phyloP scores from a whole-genome alignment of 1,284 basidiomycete genomes.

The Trametes pubescens region DNA sequence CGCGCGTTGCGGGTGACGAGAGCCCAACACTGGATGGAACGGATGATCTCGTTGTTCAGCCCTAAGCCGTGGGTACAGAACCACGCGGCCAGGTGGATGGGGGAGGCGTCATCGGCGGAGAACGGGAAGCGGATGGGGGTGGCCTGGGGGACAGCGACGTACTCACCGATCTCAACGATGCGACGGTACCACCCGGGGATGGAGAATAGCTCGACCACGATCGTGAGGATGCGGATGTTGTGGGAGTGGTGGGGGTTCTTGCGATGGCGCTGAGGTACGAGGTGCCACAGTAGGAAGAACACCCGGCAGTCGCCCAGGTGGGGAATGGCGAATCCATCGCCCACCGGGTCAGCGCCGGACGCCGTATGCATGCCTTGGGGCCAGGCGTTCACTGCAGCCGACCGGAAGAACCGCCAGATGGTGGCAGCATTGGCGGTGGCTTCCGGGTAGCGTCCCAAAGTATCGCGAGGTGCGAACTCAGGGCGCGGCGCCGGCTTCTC shows the following conservation, averaged over 20 bases:
- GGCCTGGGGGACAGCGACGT: neutral
- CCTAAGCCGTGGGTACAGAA: neutral
- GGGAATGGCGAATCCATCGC: neutral
- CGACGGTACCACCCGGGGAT: neutral
- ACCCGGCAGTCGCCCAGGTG: neutral
- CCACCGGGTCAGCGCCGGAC: neutral
- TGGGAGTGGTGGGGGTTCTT: neutral
- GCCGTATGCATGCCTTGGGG: neutral
- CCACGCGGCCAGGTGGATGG: neutral
- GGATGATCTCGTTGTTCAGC: neutral
- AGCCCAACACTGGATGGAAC: neutral
- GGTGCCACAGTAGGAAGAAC: conserved; percentile 1
- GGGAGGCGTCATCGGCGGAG: neutral
- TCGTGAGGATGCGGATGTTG: neutral
- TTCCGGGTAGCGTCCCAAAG: neutral
- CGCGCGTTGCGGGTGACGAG: neutral
- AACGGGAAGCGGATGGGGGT: neutral
- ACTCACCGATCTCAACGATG: neutral
- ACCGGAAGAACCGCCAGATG: neutral
- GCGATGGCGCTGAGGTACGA: neutral
- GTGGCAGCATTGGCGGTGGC: neutral
- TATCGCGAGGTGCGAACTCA: neutral
- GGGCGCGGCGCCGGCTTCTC: neutral
- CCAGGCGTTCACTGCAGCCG: neutral
- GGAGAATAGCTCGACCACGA: neutral